Conservation (phyloP, 2,329 filamentous ascomycete species). For the Penicillium sp. region DNA sequence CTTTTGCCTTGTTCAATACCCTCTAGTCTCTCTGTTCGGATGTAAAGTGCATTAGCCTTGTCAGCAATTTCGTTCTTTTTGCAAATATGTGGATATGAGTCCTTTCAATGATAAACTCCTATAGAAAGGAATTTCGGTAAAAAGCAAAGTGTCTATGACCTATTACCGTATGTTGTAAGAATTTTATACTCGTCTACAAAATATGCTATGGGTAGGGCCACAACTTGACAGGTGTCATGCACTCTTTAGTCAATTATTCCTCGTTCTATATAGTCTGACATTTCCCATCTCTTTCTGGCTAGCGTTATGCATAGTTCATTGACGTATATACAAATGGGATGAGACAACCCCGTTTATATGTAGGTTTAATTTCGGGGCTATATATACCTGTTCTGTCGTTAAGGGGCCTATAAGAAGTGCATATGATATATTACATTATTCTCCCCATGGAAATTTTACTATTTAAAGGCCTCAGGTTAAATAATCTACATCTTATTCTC, state of each 20-base stretch:
- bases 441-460: neutral
- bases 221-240: neutral
- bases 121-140: neutral
- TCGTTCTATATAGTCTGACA: neutral
- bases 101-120: neutral
- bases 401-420: neutral
- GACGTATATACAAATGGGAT: neutral
- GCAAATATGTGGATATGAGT: neutral
- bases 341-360: neutral
- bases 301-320: neutral
- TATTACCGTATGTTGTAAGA: neutral
- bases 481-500: neutral
- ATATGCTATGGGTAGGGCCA: neutral
- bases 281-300: neutral
- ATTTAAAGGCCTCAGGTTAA: neutral
- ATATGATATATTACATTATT: neutral
- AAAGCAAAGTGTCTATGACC: neutral
- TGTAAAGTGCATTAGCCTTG: neutral
- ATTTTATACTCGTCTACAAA: neutral
- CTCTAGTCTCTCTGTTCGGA: neutral
- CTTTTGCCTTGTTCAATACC: conserved; percentile 10
- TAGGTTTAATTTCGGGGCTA: neutral
- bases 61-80: neutral
- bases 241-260: neutral
- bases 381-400: neutral